Evolutionary conservation across 2,329 filamentous ascomycete genomes (phyloP).

Genomic region (Cytospora piceae): DNA sequence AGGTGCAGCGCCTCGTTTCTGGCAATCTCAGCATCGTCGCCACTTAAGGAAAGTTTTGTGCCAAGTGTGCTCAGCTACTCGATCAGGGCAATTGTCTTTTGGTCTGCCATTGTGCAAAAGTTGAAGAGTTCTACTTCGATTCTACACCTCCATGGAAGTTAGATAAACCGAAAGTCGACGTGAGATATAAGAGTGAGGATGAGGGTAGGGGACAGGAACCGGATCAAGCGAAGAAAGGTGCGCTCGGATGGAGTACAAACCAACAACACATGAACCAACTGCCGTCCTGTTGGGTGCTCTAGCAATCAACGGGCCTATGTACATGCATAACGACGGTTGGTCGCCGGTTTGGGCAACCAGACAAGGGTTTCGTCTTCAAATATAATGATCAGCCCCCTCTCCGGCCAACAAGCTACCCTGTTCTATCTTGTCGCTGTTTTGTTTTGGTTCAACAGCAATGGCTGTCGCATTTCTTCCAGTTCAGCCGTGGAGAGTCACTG

Average conservation of each 20-base stretch:
- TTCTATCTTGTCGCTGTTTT: too few relatives aligned
- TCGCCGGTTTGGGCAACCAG: too few relatives aligned
- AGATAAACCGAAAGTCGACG: neutral
- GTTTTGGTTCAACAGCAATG: neutral
- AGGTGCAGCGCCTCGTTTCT: conserved; percentile 28
- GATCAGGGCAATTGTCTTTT: conserved; percentile 10
- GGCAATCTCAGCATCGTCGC: neutral
- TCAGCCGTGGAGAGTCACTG: neutral
- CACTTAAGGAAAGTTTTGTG: conserved; percentile 6
- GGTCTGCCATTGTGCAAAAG: neutral
- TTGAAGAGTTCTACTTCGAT: conserved; percentile 6
- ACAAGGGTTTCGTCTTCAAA: too few relatives aligned
- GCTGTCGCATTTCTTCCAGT: neutral
- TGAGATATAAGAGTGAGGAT: neutral
- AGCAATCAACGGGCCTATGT: too few relatives aligned
- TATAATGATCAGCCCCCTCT: too few relatives aligned
- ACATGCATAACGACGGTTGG: too few relatives aligned
- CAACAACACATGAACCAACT: too few relatives aligned
- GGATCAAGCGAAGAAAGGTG: too few relatives aligned
- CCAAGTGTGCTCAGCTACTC: conserved; percentile 4
- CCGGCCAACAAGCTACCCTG: too few relatives aligned
- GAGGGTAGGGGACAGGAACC: neutral
- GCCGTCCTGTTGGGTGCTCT: too few relatives aligned
- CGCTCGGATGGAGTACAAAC: too few relatives aligned
- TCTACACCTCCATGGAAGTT: neutral